These are phyloP conservation scores for Gynochthodes officinalis DNA, from an alignment of 257 asterid species.

Conservation along the genomic window DNA sequence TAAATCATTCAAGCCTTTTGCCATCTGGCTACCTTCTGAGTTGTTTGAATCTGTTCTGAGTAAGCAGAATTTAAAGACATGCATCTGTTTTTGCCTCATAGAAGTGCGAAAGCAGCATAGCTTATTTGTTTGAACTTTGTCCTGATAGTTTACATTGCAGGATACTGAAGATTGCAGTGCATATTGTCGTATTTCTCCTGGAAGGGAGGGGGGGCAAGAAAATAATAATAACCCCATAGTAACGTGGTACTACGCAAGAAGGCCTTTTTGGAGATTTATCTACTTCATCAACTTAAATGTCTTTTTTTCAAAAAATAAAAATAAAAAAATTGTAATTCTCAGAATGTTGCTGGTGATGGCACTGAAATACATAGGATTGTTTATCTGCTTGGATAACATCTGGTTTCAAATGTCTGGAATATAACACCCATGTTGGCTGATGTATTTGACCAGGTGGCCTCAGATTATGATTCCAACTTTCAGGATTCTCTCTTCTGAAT, in stretches of 20 bases:
- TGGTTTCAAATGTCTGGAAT: constrained; percentile 1
- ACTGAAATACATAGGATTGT: background rate
- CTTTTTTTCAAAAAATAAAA: background rate
- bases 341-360: background rate
- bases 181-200: background rate
- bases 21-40: constrained; percentile 8
- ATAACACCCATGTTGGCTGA: constrained; percentile 9
- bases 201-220: too few species aligned
- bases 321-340: background rate
- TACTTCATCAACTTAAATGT: background rate
- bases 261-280: background rate
- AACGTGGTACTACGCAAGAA: background rate
- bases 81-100: background rate
- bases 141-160: background rate
- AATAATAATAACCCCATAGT: background rate
- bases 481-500: constrained; percentile 46
- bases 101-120: background rate
- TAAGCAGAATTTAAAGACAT: background rate
- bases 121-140: too few species aligned
- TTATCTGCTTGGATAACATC: background rate
- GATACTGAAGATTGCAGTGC: background rate
- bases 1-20: background rate
- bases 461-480: constrained; percentile 69
- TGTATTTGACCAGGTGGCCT: constrained; percentile 77
- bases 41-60: background rate